phyloP scores from a whole-genome alignment of 805 yeast genomes.

The Tetrapisispora arboricola region DNA sequence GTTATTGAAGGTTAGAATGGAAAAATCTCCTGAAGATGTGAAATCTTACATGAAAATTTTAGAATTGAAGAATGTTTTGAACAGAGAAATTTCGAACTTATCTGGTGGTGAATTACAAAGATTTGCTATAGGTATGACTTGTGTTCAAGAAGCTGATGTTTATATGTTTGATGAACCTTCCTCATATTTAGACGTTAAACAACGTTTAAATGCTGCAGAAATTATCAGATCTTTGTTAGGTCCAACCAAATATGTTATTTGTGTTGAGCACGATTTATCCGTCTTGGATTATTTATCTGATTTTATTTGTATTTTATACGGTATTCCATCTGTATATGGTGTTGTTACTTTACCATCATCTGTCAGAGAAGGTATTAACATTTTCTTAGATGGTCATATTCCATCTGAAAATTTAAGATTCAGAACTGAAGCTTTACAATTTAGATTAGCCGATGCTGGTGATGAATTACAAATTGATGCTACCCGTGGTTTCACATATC shows the following conservation, averaged over 20 bases:
- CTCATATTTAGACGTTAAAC: conserved; percentile 95
- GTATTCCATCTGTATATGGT: conserved; percentile 98
- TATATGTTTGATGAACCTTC: conserved; percentile 99
- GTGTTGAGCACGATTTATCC: conserved; percentile 97
- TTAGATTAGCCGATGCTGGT: conserved; percentile 82
- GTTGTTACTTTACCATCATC: conserved; percentile 94
- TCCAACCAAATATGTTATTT: conserved; percentile 76
- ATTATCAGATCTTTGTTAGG: conserved; percentile 78
- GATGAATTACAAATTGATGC: conserved; percentile 57
- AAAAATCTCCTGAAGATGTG: conserved; percentile 51
- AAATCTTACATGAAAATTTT: conserved; percentile 57
- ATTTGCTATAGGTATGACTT: conserved; percentile 95
- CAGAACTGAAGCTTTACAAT: conserved; percentile 91
- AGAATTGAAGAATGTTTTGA: conserved; percentile 65
- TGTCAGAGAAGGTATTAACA: conserved; percentile 98
- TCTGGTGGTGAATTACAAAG: conserved; percentile 99
- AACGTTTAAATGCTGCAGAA: conserved; percentile 94
- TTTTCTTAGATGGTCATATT: conserved; percentile 95
- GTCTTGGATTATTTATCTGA: conserved; percentile 95
- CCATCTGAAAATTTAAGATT: conserved; percentile 95
- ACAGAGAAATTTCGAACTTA: conserved; percentile 80
- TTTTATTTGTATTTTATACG: conserved; percentile 91
- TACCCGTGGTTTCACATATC: conserved; percentile 67
- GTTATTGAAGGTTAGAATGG: conserved; percentile 64
- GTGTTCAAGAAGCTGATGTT: conserved; percentile 89